These are phyloP conservation scores for Anthracocystis walkeri DNA, from an alignment of 1,284 basidiomycete genomes.

Conservation along the genomic window DNA sequence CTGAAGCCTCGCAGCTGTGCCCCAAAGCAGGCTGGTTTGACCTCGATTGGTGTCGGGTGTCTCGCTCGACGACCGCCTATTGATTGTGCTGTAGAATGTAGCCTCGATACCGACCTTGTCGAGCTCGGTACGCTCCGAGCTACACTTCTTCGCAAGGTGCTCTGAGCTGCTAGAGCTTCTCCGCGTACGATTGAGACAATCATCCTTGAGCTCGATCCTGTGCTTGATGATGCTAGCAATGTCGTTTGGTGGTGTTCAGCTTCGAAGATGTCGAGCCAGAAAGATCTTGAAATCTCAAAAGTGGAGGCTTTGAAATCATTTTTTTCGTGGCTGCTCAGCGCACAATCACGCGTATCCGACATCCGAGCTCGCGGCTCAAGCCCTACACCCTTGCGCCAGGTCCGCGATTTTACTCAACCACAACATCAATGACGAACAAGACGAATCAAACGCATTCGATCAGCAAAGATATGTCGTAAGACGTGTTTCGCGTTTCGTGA, in stretches of 20 bases:
- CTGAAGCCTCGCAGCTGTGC: constrained; percentile 3
- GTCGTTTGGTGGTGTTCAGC: not conserved
- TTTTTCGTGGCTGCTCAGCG: not conserved
- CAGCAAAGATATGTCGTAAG: not conserved
- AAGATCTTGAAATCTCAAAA: not conserved
- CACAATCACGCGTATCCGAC: not conserved
- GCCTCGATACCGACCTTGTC: not conserved
- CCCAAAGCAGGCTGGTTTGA: not conserved
- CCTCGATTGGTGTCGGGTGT: not conserved
- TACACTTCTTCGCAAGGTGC: not conserved
- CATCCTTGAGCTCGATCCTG: not conserved
- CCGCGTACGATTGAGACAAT: not conserved
- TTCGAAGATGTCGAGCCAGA: not conserved
- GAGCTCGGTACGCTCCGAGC: not conserved
- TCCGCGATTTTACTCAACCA: not conserved
- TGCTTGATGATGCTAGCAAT: not conserved
- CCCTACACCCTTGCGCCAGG: not conserved
- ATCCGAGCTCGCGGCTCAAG: not conserved
- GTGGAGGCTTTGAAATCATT: constrained; percentile 36
- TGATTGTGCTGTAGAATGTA: not conserved
- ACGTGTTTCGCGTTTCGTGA: not conserved
- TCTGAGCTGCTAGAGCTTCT: not conserved
- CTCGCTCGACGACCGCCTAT: not conserved
- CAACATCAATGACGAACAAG: not conserved
- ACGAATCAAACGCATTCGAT: not conserved